Conservation (phyloP, 768 basidiomycete species). For the Pholiota microspora region DNA sequence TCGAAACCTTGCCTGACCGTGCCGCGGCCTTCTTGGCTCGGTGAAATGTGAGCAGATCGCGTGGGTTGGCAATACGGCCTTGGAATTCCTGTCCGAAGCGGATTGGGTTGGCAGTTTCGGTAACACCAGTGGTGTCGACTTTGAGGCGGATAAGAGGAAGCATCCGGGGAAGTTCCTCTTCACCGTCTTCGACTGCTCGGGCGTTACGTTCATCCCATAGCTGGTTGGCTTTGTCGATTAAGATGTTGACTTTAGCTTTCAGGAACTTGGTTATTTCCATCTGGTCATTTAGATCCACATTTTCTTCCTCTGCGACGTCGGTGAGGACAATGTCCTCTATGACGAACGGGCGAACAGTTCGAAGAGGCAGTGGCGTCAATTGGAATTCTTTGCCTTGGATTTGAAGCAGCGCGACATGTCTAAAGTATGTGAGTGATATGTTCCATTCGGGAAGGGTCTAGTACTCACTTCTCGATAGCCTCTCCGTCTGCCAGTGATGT, state of each 20-base stretch:
- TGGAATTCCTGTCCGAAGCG: slow-evolving; percentile 96
- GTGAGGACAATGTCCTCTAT: slow-evolving; percentile 75
- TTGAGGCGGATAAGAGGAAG: slow-evolving; percentile 87
- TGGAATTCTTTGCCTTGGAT: slow-evolving; percentile 89
- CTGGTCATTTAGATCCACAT: slow-evolving; percentile 75
- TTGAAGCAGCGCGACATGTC: slow-evolving; percentile 88
- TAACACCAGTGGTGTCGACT: slow-evolving; percentile 88
- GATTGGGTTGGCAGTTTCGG: slow-evolving; percentile 92
- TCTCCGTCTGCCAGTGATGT: slow-evolving; percentile 95
- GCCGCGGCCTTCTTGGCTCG: slow-evolving; percentile 66
- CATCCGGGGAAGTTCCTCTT: slow-evolving; percentile 64
- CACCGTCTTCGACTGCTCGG: slow-evolving; percentile 57
- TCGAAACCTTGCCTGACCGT: slow-evolving; percentile 54
- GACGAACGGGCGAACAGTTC: slow-evolving; percentile 93
- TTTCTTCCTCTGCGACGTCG: slow-evolving; percentile 78
- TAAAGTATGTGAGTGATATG: slow-evolving; percentile 28
- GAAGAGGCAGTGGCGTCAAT: slow-evolving; percentile 80
- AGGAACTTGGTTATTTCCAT: slow-evolving; percentile 83
- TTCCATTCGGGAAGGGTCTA: not conserved
- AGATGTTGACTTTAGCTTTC: slow-evolving; percentile 66
- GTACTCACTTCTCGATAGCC: slow-evolving; percentile 75
- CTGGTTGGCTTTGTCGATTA: slow-evolving; percentile 76
- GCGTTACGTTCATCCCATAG: slow-evolving; percentile 78
- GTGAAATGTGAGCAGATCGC: slow-evolving; percentile 90
- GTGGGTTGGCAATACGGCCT: slow-evolving; percentile 88